Evolutionary conservation across 2,329 filamentous ascomycete genomes (phyloP).

Genomic region (Cercospora sojina): DNA sequence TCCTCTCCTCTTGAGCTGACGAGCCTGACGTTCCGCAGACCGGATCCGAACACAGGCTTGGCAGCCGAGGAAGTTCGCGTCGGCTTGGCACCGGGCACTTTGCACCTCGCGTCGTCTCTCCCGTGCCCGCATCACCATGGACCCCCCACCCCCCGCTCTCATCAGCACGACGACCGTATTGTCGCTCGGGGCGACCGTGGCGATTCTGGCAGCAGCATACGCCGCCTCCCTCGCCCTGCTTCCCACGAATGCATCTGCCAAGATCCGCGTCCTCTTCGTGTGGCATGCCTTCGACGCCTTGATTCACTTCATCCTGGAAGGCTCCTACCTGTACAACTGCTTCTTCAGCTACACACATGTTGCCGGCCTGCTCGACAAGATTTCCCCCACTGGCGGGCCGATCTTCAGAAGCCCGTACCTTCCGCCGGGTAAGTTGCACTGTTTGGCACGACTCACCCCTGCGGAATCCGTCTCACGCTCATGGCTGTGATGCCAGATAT

Average conservation of each 20-base stretch:
- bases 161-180: slow-evolving; percentile 54
- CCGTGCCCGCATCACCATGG: background rate
- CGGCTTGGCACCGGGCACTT: too few species aligned
- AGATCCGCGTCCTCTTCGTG: slow-evolving; percentile 77
- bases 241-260: slow-evolving; percentile 52
- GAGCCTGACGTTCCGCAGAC: too few species aligned
- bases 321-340: slow-evolving; percentile 88
- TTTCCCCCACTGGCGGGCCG: background rate
- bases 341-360: slow-evolving; percentile 68
- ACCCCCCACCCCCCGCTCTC: slow-evolving; percentile 20
- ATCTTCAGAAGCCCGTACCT: slow-evolving; percentile 40
- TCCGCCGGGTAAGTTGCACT: slow-evolving; percentile 37
- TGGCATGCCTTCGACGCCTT: slow-evolving; percentile 94
- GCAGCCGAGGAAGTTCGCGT: background rate
- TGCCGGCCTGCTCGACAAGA: slow-evolving; percentile 1
- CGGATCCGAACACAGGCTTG: background rate
- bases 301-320: slow-evolving; percentile 88
- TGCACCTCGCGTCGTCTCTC: background rate
- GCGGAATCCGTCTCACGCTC: background rate
- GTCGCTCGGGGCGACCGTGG: slow-evolving; percentile 55
- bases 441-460: background rate
- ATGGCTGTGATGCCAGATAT: background rate
- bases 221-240: slow-evolving; percentile 51
- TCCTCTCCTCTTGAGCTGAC: background rate
- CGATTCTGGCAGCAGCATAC: slow-evolving; percentile 56